A percentile compares a stretch with the other conserved stretches of the same genome.
Evolutionary conservation across 1,284 basidiomycete genomes (phyloP).

Genomic region (Lignosus rhinocerotis): DNA sequence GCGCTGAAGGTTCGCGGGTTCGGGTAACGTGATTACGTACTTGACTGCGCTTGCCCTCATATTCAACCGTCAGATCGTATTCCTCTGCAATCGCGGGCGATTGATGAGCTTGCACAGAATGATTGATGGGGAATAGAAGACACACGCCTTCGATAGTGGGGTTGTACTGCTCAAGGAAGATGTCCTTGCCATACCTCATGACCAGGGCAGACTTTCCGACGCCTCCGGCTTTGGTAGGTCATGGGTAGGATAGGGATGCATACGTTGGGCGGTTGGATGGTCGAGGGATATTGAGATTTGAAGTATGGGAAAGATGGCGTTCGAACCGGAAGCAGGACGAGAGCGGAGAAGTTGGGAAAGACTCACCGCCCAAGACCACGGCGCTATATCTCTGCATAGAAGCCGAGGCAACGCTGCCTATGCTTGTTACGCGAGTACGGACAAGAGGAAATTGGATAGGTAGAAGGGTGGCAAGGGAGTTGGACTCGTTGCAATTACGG

Average conservation of each 20-base stretch:
- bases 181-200: slow-evolving; percentile 73
- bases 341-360: neutral
- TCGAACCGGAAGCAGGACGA: neutral
- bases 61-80: slow-evolving; percentile 60
- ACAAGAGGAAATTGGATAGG: neutral
- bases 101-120: neutral
- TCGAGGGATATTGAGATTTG: neutral
- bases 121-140: neutral
- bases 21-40: slow-evolving; percentile 22
- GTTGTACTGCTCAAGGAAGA: slow-evolving; percentile 78
- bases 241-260: neutral
- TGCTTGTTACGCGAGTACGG: neutral
- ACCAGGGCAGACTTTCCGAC: slow-evolving; percentile 80
- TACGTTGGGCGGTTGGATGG: neutral
- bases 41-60: slow-evolving; percentile 46
- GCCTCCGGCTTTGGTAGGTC: slow-evolving; percentile 58
- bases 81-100: slow-evolving; percentile 47
- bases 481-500: neutral
- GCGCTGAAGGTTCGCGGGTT: neutral
- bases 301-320: neutral
- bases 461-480: neutral
- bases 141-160: slow-evolving; percentile 77
- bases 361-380: slow-evolving; percentile 76
- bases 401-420: neutral
- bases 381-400: slow-evolving; percentile 68